A percentile compares a stretch with the other conserved stretches of the same genome.
These are phyloP conservation scores for Carpinus fangiana DNA, from an alignment of 306 rosid genomes.

Conservation along the genomic window DNA sequence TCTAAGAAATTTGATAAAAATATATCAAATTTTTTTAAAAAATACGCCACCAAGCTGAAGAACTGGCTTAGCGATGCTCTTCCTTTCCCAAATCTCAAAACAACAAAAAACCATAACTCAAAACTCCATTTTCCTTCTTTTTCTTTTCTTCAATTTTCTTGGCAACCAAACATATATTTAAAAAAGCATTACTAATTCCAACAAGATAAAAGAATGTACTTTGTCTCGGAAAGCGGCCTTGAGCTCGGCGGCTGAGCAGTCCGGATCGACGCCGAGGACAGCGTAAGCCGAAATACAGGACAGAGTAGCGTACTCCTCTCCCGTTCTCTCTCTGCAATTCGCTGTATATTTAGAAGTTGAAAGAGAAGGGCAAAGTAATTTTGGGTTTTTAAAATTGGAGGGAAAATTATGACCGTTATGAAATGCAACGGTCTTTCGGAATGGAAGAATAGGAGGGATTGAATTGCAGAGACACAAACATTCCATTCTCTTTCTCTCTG, in stretches of 20 bases:
- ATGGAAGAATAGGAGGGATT: conserved; percentile 25
- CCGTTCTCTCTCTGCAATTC: conserved; percentile 35
- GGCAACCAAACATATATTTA: background rate
- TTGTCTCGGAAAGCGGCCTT: conserved; percentile 90
- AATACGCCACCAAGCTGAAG: background rate
- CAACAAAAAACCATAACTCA: background rate
- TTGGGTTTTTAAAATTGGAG: conserved; percentile 18
- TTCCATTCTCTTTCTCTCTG: conserved; percentile 34
- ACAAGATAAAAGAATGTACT: conserved; percentile 25
- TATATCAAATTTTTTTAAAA: background rate
- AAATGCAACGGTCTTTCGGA: conserved; percentile 34
- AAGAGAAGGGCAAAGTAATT: background rate
- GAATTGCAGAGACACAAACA: conserved; percentile 28
- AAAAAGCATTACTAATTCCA: background rate
- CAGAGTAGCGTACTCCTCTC: conserved; percentile 39
- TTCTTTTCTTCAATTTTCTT: background rate
- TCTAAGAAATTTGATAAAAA: background rate
- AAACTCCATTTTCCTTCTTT: background rate
- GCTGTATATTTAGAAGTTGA: conserved; percentile 19
- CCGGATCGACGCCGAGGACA: conserved; percentile 65
- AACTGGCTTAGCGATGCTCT: background rate
- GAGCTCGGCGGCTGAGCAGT: conserved; percentile 58
- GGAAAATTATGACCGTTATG: conserved; percentile 19
- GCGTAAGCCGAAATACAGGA: conserved; percentile 56
- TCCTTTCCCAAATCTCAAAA: background rate